Evolutionary conservation across 306 rosid species (phyloP).

Genomic region (Urtica urens): DNA sequence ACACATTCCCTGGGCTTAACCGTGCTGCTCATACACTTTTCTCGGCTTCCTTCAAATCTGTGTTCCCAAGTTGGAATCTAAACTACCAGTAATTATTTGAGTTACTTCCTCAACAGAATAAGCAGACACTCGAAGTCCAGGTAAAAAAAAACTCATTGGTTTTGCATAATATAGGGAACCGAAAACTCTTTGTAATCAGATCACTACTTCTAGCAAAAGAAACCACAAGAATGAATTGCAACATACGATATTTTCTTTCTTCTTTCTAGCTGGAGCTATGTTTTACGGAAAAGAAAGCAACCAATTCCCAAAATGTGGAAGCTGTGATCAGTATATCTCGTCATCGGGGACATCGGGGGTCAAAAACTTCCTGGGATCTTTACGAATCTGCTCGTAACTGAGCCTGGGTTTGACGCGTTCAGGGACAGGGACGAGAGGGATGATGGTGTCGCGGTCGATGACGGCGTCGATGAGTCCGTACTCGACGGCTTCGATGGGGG

Average conservation of each 20-base stretch:
- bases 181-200: background rate
- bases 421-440: conserved; percentile 75
- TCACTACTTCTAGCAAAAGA: background rate
- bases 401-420: conserved; percentile 48
- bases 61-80: too few species aligned
- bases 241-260: conserved; percentile 3
- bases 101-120: background rate
- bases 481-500: conserved; percentile 93
- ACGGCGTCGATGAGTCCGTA: conserved; percentile 87
- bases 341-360: conserved; percentile 76
- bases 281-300: conserved; percentile 5
- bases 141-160: background rate
- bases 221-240: background rate
- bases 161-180: background rate
- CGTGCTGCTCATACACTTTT: too few species aligned
- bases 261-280: conserved; percentile 7
- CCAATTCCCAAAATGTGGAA: conserved; percentile 12
- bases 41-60: too few species aligned
- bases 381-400: conserved; percentile 40
- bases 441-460: conserved; percentile 62
- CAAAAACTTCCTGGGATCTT: conserved; percentile 56
- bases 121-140: background rate
- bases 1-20: too few species aligned
- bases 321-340: conserved; percentile 46
- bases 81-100: too few species aligned